Percentiles rank a stretch among this genome's conserved stretches.
phyloP scores from a whole-genome alignment of 768 basidiomycete species.

The Pleurotus platypus region DNA sequence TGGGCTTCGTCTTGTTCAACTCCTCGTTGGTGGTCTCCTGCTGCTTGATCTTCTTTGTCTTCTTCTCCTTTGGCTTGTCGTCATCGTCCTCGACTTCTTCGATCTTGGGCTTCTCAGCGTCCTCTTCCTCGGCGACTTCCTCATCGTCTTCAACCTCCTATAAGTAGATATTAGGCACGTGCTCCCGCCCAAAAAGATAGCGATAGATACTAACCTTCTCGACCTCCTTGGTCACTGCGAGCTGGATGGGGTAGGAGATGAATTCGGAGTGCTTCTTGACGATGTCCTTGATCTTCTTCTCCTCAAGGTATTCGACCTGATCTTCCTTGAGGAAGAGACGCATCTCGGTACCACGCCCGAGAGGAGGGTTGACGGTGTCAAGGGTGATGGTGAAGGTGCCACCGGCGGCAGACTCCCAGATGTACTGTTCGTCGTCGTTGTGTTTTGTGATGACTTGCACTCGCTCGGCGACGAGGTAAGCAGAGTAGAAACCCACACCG shows the following conservation, averaged over 20 bases:
- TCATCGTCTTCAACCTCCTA: conserved; percentile 88
- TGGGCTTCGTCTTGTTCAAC: conserved; percentile 99
- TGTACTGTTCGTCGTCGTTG: conserved; percentile 99
- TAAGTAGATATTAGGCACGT: conserved; percentile 8
- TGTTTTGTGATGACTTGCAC: conserved; percentile 99
- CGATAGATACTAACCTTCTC: conserved; percentile 73
- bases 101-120: conserved; percentile 73
- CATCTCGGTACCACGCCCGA: conserved; percentile 93
- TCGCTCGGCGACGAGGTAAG: conserved; percentile 97
- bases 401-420: conserved; percentile 99
- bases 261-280: conserved; percentile 99
- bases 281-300: conserved; percentile 99
- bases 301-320: conserved; percentile 97
- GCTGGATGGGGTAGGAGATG: conserved; percentile 99
- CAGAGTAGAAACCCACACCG: conserved; percentile 99
- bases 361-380: conserved; percentile 84
- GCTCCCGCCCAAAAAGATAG: not conserved
- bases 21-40: conserved; percentile 87
- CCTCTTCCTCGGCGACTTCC: conserved; percentile 69
- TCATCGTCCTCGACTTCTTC: conserved; percentile 84
- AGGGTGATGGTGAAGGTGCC: conserved; percentile 98
- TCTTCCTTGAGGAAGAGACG: conserved; percentile 96
- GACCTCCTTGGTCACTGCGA: conserved; percentile 97
- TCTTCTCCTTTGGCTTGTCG: conserved; percentile 84
- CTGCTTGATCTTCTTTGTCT: conserved; percentile 94